phyloP scores from a whole-genome alignment of 2,329 filamentous ascomycete species.

The Colletotrichum falcatum region DNA sequence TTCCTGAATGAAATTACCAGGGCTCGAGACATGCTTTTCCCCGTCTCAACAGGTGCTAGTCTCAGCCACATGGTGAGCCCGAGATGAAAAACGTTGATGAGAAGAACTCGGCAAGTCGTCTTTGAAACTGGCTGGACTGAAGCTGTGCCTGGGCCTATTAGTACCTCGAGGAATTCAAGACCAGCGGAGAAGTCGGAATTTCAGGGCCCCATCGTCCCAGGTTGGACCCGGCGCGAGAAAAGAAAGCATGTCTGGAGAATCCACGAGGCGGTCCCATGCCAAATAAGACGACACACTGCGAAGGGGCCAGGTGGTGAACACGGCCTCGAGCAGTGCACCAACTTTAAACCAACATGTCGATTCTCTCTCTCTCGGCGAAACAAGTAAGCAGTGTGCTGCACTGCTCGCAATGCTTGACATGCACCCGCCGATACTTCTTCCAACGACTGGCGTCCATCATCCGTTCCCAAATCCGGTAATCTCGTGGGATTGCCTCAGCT shows the following conservation, averaged over 20 bases:
- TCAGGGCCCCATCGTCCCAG: not conserved
- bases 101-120: not conserved
- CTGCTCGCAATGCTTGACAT: not conserved
- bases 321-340: conserved; percentile 14
- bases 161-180: not conserved
- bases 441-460: not conserved
- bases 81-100: not conserved
- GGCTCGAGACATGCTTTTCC: conserved; percentile 5
- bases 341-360: conserved; percentile 39
- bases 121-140: not conserved
- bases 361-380: conserved; percentile 30
- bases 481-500: conserved; percentile 3
- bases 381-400: not conserved
- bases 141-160: not conserved
- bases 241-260: conserved; percentile 34
- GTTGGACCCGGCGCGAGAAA: conserved; percentile 27
- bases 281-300: conserved; percentile 32
- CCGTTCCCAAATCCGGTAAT: conserved; percentile 18
- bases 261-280: conserved; percentile 25
- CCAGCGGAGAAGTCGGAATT: conserved; percentile 1
- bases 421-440: conserved; percentile 9
- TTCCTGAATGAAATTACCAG: conserved; percentile 22
- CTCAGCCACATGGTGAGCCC: conserved; percentile 19
- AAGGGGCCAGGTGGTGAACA: conserved; percentile 18
- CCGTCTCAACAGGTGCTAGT: conserved; percentile 7